Conservation (phyloP, 805 yeast species). For the Saccharomycopsis vini region DNA sequence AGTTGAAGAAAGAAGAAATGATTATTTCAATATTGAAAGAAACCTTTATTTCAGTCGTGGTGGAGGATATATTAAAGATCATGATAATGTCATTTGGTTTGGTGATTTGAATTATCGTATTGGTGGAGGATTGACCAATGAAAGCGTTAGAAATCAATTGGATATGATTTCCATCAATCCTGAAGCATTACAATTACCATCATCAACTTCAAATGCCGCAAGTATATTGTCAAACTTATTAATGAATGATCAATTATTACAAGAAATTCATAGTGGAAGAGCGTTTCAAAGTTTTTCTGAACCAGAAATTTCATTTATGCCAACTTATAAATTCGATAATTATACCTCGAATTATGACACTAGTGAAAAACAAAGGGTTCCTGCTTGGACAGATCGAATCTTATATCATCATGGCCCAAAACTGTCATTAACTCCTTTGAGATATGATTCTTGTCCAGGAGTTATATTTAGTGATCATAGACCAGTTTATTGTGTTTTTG, state of each 20-base stretch:
- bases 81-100: constrained; percentile 83
- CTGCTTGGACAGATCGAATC: constrained; percentile 95
- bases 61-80: constrained; percentile 61
- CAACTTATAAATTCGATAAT: constrained; percentile 88
- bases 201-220: constrained; percentile 14
- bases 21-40: constrained; percentile 63
- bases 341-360: constrained; percentile 76
- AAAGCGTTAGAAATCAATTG: constrained; percentile 56
- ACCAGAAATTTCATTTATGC: constrained; percentile 65
- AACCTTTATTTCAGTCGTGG: constrained; percentile 68
- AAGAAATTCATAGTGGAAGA: constrained; percentile 62
- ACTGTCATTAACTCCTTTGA: constrained; percentile 50
- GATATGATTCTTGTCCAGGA: constrained; percentile 56
- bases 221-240: constrained; percentile 44
- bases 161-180: constrained; percentile 9
- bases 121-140: constrained; percentile 42
- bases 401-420: constrained; percentile 54
- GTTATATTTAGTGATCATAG: constrained; percentile 77
- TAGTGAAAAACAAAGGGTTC: constrained; percentile 85
- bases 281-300: constrained; percentile 75
- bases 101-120: constrained; percentile 86
- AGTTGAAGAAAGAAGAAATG: constrained; percentile 76
- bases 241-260: constrained; percentile 68
- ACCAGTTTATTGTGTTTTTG: constrained; percentile 81
- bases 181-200: no score